Evolutionary conservation across 805 yeast genomes (phyloP).

Genomic region (Metschnikowia amazonensis): DNA sequence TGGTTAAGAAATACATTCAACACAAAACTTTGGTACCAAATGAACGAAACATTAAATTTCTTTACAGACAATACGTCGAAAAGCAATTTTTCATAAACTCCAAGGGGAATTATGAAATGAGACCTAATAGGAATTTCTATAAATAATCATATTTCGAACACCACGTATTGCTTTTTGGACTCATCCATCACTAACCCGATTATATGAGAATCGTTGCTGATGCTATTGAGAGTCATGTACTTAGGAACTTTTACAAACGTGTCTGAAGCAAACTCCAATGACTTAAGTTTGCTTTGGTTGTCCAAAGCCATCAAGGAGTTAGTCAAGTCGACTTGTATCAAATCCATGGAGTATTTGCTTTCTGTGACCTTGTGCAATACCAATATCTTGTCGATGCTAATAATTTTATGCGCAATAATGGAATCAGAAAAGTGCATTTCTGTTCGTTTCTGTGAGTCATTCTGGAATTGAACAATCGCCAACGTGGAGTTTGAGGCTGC

Average conservation of each 20-base stretch:
- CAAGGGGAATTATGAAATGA: conserved; percentile 18
- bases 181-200: conserved; percentile 41
- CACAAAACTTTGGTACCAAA: conserved; percentile 27
- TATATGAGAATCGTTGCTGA: conserved; percentile 13
- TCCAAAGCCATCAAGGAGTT: background rate
- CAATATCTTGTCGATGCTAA: conserved; percentile 7
- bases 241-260: conserved; percentile 24
- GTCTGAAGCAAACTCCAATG: conserved; percentile 7
- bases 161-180: conserved; percentile 36
- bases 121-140: conserved; percentile 27
- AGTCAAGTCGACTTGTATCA: conserved; percentile 1
- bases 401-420: conserved; percentile 11
- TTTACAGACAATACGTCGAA: conserved; percentile 26
- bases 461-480: conserved; percentile 1
- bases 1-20: conserved; percentile 19
- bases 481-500: conserved; percentile 5
- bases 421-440: conserved; percentile 1
- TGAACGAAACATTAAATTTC: conserved; percentile 26
- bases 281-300: conserved; percentile 14
- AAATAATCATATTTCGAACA: conserved; percentile 35
- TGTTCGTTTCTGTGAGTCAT: background rate
- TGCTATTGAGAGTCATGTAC: conserved; percentile 29
- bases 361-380: conserved; percentile 6
- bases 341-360: conserved; percentile 1
- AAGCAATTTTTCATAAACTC: conserved; percentile 28